These are phyloP conservation scores for Phytopythium helicoides DNA, from an alignment of 352 stramenopile genomes.

Conservation along the genomic window DNA sequence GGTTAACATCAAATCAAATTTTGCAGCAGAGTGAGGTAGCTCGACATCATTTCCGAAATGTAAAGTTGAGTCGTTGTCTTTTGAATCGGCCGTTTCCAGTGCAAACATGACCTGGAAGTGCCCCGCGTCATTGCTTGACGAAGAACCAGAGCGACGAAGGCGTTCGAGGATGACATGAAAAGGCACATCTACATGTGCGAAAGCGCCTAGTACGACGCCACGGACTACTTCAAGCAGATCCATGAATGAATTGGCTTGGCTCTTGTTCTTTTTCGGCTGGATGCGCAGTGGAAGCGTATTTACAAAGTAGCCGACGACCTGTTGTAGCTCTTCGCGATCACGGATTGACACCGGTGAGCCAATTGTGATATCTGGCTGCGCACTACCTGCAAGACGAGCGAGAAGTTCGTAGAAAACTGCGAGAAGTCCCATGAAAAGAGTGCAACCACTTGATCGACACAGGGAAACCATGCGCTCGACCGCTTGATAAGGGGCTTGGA, in stretches of 20 bases:
- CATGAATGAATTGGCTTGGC: slow-evolving; percentile 17
- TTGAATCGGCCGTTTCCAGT: slow-evolving; percentile 23
- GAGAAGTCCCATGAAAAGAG: slow-evolving; percentile 48
- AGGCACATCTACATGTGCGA: slow-evolving; percentile 48
- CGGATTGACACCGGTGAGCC: slow-evolving; percentile 36
- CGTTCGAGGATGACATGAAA: slow-evolving; percentile 54
- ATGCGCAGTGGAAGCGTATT: slow-evolving; percentile 55
- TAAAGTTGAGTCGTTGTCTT: background rate
- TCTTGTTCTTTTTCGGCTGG: slow-evolving; percentile 3
- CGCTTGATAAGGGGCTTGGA: slow-evolving; percentile 23
- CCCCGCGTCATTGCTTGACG: no score
- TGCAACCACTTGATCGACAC: slow-evolving; percentile 32
- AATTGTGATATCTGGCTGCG: slow-evolving; percentile 38
- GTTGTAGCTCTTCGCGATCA: slow-evolving; percentile 17
- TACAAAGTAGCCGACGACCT: slow-evolving; percentile 58
- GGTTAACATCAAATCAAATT: slow-evolving; percentile 68
- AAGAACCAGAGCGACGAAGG: slow-evolving; percentile 9
- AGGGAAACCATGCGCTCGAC: slow-evolving; percentile 26
- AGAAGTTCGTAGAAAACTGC: slow-evolving; percentile 47
- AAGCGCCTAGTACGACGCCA: slow-evolving; percentile 35
- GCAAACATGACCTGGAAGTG: slow-evolving; percentile 59
- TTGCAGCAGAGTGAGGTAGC: slow-evolving; percentile 31
- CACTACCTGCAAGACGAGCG: slow-evolving; percentile 28
- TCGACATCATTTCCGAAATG: slow-evolving; percentile 14
- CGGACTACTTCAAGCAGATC: slow-evolving; percentile 33